A percentile compares a stretch with the other conserved stretches of the same genome.
These are phyloP conservation scores for Talaromyces sp. DNA, from an alignment of 2,329 filamentous ascomycete species.

Conservation along the genomic window DNA sequence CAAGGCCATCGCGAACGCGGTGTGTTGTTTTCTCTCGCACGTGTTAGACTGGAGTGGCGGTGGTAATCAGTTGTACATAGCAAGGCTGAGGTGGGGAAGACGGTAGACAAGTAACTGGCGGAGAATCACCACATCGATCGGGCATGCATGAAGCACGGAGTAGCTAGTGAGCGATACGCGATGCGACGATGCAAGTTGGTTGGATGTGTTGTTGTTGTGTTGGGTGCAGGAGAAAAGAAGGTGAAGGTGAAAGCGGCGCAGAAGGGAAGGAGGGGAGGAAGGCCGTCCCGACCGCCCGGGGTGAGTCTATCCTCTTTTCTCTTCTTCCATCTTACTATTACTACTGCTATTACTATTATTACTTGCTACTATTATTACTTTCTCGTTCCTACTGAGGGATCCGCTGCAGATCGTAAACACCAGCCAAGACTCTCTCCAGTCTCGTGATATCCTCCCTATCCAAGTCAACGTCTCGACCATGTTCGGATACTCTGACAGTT, in stretches of 20 bases:
- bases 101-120: too few species aligned
- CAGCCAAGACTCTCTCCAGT: not conserved
- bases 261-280: not conserved
- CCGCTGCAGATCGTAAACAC: not conserved
- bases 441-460: not conserved
- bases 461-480: not conserved
- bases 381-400: not conserved
- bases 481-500: not conserved
- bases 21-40: not conserved
- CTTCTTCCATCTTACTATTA: not conserved
- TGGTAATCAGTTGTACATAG: not conserved
- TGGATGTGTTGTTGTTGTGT: not conserved
- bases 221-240: not conserved
- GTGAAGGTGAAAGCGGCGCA: not conserved
- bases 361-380: not conserved
- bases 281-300: not conserved
- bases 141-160: not conserved
- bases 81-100: not conserved
- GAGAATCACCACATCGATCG: not conserved
- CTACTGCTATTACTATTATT: too few species aligned
- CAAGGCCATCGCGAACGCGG: not conserved
- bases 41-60: not conserved
- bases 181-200: not conserved
- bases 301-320: not conserved
- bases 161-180: not conserved